phyloP scores from a whole-genome alignment of 2,329 filamentous ascomycete species.

The Albifimbria verrucaria region DNA sequence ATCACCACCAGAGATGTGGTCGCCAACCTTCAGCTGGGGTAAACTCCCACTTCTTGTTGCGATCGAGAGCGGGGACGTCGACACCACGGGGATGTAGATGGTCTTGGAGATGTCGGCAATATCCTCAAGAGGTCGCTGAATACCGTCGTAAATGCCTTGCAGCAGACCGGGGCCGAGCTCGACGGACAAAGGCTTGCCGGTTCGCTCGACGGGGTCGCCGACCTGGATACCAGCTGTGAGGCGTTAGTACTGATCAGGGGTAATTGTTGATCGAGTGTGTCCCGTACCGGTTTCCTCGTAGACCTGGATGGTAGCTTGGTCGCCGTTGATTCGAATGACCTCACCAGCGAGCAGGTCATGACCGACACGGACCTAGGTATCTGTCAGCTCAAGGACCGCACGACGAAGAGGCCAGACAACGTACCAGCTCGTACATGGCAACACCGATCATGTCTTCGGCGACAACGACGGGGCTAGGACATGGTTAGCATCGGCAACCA shows the following conservation, averaged over 20 bases:
- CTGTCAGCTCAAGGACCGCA: slow-evolving; percentile 7
- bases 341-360: slow-evolving; percentile 91
- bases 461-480: slow-evolving; percentile 78
- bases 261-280: slow-evolving; percentile 3
- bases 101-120: slow-evolving; percentile 76
- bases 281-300: slow-evolving; percentile 93
- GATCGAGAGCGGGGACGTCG: slow-evolving; percentile 80
- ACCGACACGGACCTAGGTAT: slow-evolving; percentile 75
- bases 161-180: slow-evolving; percentile 95
- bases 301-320: slow-evolving; percentile 96
- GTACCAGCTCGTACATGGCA: slow-evolving; percentile 98
- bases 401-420: slow-evolving; percentile 25
- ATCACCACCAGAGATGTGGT: slow-evolving; percentile 95
- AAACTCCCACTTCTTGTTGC: slow-evolving; percentile 94
- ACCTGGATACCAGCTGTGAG: slow-evolving; percentile 82
- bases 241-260: slow-evolving; percentile 11
- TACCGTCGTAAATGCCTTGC: slow-evolving; percentile 99
- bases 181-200: slow-evolving; percentile 94
- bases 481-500: slow-evolving; percentile 13
- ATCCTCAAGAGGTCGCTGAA: slow-evolving; percentile 86
- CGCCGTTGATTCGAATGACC: slow-evolving; percentile 94
- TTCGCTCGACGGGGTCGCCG: slow-evolving; percentile 86
- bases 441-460: slow-evolving; percentile 98
- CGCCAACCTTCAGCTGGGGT: slow-evolving; percentile 85
- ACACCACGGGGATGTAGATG: slow-evolving; percentile 99